Percentiles rank a stretch among this genome's conserved stretches.
phyloP scores from a whole-genome alignment of 208 protist species.

The Phytomonas francai region DNA sequence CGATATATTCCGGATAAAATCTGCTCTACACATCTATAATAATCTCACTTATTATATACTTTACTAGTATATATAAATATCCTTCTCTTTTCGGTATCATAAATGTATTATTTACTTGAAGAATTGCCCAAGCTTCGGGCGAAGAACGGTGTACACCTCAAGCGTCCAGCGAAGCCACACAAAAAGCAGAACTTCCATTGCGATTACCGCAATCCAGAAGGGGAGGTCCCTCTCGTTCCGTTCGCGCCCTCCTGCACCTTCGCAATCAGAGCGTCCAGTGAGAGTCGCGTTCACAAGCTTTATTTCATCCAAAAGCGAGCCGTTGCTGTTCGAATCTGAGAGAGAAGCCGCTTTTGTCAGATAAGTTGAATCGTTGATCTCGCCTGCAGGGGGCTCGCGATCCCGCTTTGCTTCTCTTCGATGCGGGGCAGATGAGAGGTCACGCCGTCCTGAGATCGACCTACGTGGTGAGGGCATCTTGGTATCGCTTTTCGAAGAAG shows the following conservation, averaged over 20 bases:
- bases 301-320: slow-evolving; percentile 23
- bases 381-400: slow-evolving; percentile 4
- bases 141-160: slow-evolving; percentile 28
- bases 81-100: slow-evolving; percentile 14
- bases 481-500: neutral
- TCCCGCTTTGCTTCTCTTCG: slow-evolving; percentile 5
- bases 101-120: neutral
- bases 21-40: neutral
- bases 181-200: slow-evolving; percentile 48
- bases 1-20: neutral
- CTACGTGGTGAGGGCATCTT: slow-evolving; percentile 10
- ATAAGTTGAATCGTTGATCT: slow-evolving; percentile 1
- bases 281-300: slow-evolving; percentile 41
- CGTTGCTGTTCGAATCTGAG: neutral
- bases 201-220: slow-evolving; percentile 46
- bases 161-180: slow-evolving; percentile 55
- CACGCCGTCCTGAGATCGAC: slow-evolving; percentile 12
- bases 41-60: neutral
- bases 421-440: slow-evolving; percentile 10
- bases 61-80: neutral
- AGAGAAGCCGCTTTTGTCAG: slow-evolving; percentile 3
- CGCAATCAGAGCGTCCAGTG: slow-evolving; percentile 20
- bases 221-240: slow-evolving; percentile 22
- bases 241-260: slow-evolving; percentile 5
- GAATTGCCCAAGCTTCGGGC: neutral